Percentiles rank a stretch among this genome's conserved stretches.
These are phyloP conservation scores for Penicillium soppii DNA, from an alignment of 495 filamentous ascomycete genomes.

Conservation along the genomic window DNA sequence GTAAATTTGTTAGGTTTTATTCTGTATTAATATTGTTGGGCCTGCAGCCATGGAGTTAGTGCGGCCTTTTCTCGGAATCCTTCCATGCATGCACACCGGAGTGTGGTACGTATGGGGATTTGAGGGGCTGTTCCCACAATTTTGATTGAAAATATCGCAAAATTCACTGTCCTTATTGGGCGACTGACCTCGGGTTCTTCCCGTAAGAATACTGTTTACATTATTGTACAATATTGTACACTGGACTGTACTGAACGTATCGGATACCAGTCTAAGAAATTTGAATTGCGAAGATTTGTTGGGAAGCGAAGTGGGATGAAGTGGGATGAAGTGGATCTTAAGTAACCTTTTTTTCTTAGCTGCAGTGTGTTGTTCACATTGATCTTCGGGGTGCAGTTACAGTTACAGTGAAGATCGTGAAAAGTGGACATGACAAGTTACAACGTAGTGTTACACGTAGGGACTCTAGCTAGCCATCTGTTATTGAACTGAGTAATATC, in stretches of 20 bases:
- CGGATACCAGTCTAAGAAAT: background rate
- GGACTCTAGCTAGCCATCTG: no score
- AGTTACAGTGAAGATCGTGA: background rate
- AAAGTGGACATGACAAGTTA: background rate
- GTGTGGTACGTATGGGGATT: conserved; percentile 3
- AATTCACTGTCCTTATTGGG: background rate
- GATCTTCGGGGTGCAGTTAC: conserved; percentile 4
- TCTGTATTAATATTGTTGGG: background rate
- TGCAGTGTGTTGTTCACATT: background rate
- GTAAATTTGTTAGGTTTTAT: background rate
- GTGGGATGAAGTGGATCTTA: conserved; percentile 2
- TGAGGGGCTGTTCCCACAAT: background rate
- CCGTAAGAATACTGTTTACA: background rate
- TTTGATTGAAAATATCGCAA: background rate
- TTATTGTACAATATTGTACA: background rate
- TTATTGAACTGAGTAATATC: no score
- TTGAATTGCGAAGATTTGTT: background rate
- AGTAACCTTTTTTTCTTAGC: background rate
- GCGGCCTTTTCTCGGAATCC: conserved; percentile 23
- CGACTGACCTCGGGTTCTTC: background rate
- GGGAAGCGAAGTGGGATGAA: conserved; percentile 4
- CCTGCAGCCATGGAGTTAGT: conserved; percentile 12
- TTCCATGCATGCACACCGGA: background rate
- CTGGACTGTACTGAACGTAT: background rate
- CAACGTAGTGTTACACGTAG: background rate